Conservation (phyloP, 306 rosid species). For the Herpetospermum pedunculosum region DNA sequence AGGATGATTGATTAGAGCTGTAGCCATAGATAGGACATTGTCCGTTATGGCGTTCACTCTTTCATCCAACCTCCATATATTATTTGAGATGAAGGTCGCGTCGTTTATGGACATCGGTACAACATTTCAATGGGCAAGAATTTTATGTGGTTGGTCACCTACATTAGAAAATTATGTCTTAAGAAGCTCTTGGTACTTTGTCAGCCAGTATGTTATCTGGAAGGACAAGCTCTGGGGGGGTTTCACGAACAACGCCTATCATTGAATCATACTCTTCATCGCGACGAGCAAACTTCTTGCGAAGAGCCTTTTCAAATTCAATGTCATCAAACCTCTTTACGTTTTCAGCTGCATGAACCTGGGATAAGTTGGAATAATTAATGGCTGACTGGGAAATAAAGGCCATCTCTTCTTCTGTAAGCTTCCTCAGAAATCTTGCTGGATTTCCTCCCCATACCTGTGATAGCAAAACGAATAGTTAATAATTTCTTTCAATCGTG, state of each 20-base stretch:
- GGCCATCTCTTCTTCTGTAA: constrained; percentile 78
- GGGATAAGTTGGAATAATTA: constrained; percentile 77
- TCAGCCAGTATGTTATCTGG: constrained; percentile 38
- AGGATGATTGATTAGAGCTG: constrained; percentile 11
- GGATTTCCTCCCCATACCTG: constrained; percentile 99
- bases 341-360: constrained; percentile 87
- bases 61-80: constrained; percentile 30
- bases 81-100: constrained; percentile 32
- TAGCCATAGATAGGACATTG: constrained; percentile 15
- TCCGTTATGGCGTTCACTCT: constrained; percentile 19
- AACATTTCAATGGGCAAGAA: constrained; percentile 9
- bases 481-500: background rate
- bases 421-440: constrained; percentile 87
- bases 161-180: constrained; percentile 3
- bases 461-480: background rate
- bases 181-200: constrained; percentile 44
- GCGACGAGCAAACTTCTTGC: constrained; percentile 59
- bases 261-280: constrained; percentile 52
- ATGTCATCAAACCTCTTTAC: constrained; percentile 57
- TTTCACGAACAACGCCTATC: constrained; percentile 44
- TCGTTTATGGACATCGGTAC: constrained; percentile 12
- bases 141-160: background rate
- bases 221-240: constrained; percentile 39
- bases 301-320: constrained; percentile 65
- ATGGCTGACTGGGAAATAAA: constrained; percentile 79